These are phyloP conservation scores for Mycosphaerella sp. DNA, from an alignment of 2,329 filamentous ascomycete species.

Conservation along the genomic window DNA sequence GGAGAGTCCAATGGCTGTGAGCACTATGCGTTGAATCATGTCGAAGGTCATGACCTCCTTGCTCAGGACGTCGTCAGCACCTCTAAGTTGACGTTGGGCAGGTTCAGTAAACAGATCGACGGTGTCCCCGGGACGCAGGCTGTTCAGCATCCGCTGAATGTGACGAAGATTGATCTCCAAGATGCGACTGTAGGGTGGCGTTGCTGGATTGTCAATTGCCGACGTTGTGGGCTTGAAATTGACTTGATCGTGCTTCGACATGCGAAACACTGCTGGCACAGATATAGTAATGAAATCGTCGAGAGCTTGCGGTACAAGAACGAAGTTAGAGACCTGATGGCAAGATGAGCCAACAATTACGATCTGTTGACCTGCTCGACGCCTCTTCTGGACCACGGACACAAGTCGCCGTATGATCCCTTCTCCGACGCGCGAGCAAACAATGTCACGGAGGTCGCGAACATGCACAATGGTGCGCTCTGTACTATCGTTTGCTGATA, in stretches of 20 bases:
- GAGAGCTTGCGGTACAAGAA: constrained; percentile 21
- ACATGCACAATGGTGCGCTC: constrained; percentile 57
- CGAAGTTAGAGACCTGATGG: constrained; percentile 36
- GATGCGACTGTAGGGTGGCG: constrained; percentile 24
- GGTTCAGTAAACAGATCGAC: constrained; percentile 19
- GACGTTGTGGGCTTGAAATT: constrained; percentile 10
- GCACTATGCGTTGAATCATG: constrained; percentile 55
- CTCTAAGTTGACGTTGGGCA: constrained; percentile 18
- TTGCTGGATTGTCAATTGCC: constrained; percentile 5
- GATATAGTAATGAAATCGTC: constrained; percentile 49
- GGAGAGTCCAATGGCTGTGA: constrained; percentile 46
- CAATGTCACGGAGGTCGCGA: constrained; percentile 73
- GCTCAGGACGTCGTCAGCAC: constrained; percentile 38
- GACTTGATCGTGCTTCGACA: constrained; percentile 16
- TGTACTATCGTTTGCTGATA: background rate
- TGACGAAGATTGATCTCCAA: constrained; percentile 58
- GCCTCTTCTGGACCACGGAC: constrained; percentile 62
- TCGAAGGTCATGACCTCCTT: constrained; percentile 50
- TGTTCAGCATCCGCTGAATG: constrained; percentile 55
- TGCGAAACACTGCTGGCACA: constrained; percentile 44
- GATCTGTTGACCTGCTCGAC: constrained; percentile 64
- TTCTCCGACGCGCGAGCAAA: constrained; percentile 60
- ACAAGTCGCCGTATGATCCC: constrained; percentile 65
- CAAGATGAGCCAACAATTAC: constrained; percentile 72
- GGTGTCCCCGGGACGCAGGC: constrained; percentile 34